Evolutionary conservation across 495 filamentous ascomycete genomes (phyloP).

Genomic region (Talaromyces wortmannii): DNA sequence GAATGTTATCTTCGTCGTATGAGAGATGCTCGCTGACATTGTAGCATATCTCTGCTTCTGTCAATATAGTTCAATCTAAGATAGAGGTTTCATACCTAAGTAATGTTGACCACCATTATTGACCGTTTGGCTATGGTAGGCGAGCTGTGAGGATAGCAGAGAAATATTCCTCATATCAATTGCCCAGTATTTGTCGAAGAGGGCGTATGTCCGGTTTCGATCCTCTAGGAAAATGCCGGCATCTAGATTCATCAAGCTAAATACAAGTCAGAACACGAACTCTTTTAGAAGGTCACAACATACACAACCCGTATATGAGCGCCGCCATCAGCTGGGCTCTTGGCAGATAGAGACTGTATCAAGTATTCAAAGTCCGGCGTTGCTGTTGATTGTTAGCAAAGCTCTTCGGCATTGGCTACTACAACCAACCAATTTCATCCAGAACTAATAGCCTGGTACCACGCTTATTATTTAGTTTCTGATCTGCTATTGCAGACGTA

Average conservation of each 20-base stretch:
- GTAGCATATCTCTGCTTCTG: slow-evolving; percentile 7
- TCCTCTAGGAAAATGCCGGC: slow-evolving; percentile 2
- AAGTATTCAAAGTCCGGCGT: slow-evolving; percentile 3
- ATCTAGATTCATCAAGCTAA: slow-evolving; percentile 4
- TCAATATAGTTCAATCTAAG: neutral
- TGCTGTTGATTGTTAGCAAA: neutral
- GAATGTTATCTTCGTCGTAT: slow-evolving; percentile 8
- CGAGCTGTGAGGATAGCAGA: neutral
- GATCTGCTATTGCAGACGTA: neutral
- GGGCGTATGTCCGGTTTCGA: neutral
- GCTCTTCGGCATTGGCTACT: neutral
- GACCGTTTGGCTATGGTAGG: slow-evolving; percentile 3
- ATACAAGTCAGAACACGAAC: neutral
- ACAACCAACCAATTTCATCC: slow-evolving; percentile 1
- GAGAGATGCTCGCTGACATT: slow-evolving; percentile 10
- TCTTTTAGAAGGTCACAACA: neutral
- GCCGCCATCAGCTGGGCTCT: neutral
- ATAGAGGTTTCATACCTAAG: neutral
- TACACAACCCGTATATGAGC: slow-evolving; percentile 1
- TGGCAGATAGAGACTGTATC: neutral
- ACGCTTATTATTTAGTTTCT: neutral
- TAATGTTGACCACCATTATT: neutral
- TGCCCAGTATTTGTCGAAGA: neutral
- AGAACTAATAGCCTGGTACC: neutral
- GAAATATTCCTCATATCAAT: slow-evolving; percentile 1